Conservation (phyloP, 305 asterid genomes). For the Petunia hybrid region DNA sequence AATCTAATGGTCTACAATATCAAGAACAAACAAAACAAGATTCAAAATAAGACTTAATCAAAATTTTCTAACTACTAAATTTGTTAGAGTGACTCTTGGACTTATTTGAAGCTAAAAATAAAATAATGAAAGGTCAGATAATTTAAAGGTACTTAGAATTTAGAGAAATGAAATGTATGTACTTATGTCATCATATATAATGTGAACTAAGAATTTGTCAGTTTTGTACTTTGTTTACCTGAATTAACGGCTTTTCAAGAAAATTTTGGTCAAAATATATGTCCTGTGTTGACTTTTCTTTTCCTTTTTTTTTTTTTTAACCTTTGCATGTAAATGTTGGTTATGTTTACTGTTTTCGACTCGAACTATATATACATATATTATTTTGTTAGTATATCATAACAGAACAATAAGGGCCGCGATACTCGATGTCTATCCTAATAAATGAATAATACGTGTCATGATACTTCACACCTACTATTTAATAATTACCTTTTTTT, state of each 20-base stretch:
- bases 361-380: too few species aligned
- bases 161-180: neutral
- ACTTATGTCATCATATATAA: neutral
- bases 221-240: constrained; percentile 36
- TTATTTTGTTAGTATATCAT: too few species aligned
- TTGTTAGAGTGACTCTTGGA: constrained; percentile 33
- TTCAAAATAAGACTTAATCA: constrained; percentile 25
- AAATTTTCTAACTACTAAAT: constrained; percentile 8
- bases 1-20: constrained; percentile 21
- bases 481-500: too few species aligned
- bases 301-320: neutral
- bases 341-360: neutral
- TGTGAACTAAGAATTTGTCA: neutral
- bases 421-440: too few species aligned
- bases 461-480: too few species aligned
- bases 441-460: too few species aligned
- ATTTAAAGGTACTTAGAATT: constrained; percentile 20
- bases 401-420: too few species aligned
- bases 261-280: neutral
- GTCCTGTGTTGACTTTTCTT: neutral
- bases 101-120: constrained; percentile 38
- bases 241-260: constrained; percentile 42
- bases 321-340: neutral
- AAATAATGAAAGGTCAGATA: constrained; percentile 49
- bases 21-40: constrained; percentile 39